Conservation (phyloP, 139 green algal species). For the Edaphochlamys debaryana region DNA sequence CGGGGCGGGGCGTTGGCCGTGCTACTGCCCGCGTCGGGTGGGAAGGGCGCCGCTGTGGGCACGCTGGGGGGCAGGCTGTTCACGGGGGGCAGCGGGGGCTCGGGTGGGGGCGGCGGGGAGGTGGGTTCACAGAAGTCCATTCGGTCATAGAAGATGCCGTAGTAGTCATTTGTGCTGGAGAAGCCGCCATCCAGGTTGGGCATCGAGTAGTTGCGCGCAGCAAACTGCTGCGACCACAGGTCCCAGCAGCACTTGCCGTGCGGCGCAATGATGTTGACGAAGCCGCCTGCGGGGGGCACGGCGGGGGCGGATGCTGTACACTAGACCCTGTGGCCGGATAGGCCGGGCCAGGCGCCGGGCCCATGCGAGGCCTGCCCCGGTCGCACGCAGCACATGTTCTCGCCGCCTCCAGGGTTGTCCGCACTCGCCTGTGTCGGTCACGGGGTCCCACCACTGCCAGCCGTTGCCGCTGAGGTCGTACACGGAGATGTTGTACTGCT, state of each 20-base stretch:
- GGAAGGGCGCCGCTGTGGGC: not conserved
- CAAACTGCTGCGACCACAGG: not conserved
- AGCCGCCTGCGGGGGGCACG: conserved; percentile 1
- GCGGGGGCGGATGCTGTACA: no score
- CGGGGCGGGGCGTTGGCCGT: no score
- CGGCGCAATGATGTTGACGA: conserved; percentile 3
- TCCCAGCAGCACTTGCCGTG: conserved; percentile 29
- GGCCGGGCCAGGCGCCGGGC: no score
- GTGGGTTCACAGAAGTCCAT: not conserved
- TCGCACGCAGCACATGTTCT: no score
- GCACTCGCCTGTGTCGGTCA: not conserved
- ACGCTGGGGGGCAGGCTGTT: not conserved
- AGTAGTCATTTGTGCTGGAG: not conserved
- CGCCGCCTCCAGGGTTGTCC: no score
- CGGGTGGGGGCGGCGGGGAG: not conserved
- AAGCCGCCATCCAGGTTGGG: not conserved
- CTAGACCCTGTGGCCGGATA: no score
- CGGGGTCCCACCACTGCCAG: conserved; percentile 28
- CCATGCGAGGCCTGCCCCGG: no score
- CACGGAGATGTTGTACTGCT: not conserved
- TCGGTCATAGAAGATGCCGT: not conserved
- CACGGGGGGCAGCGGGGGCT: not conserved
- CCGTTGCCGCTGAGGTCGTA: not conserved
- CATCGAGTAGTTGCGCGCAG: not conserved
- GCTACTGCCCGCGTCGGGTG: not conserved